Evolutionary conservation across 352 stramenopile genomes (phyloP).

Genomic region (Phytophthora sp.): DNA sequence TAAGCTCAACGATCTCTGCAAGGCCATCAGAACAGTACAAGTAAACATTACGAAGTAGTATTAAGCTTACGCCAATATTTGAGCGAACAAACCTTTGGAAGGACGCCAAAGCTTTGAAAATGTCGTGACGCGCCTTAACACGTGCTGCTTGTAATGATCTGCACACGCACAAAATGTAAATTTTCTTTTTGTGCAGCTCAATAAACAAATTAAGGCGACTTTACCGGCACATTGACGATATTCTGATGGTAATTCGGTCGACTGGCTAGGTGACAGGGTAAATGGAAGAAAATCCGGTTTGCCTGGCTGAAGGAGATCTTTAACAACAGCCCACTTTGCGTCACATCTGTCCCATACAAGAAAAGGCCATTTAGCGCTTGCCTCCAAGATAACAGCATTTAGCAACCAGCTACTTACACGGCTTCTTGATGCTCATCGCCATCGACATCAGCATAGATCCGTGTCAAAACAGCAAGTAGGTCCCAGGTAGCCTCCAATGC

Average conservation of each 20-base stretch:
- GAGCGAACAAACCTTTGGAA: conserved; percentile 31
- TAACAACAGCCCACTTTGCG: conserved; percentile 53
- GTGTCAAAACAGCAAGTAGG: conserved; percentile 30
- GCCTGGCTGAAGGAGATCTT: conserved; percentile 47
- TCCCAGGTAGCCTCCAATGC: conserved; percentile 41
- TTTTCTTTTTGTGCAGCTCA: not conserved
- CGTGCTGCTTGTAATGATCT: conserved; percentile 43
- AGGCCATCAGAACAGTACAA: not conserved
- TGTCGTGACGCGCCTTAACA: conserved; percentile 40
- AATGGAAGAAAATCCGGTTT: conserved; percentile 53
- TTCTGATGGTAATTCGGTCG: conserved; percentile 1
- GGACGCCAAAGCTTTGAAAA: conserved; percentile 46
- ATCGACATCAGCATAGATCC: conserved; percentile 20
- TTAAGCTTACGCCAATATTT: not conserved
- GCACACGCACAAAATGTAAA: conserved; percentile 13
- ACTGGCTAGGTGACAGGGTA: not conserved
- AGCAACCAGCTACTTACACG: conserved; percentile 22
- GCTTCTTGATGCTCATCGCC: conserved; percentile 12
- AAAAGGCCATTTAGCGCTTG: conserved; percentile 4
- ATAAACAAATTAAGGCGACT: not conserved
- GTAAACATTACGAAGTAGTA: not conserved
- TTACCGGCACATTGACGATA: conserved; percentile 33
- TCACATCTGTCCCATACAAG: conserved; percentile 32
- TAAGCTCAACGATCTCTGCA: conserved; percentile 43
- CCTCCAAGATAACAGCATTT: not conserved